phyloP scores from a whole-genome alignment of 1,139 yeast genomes.

The Debaryomycetaceae sp. region DNA sequence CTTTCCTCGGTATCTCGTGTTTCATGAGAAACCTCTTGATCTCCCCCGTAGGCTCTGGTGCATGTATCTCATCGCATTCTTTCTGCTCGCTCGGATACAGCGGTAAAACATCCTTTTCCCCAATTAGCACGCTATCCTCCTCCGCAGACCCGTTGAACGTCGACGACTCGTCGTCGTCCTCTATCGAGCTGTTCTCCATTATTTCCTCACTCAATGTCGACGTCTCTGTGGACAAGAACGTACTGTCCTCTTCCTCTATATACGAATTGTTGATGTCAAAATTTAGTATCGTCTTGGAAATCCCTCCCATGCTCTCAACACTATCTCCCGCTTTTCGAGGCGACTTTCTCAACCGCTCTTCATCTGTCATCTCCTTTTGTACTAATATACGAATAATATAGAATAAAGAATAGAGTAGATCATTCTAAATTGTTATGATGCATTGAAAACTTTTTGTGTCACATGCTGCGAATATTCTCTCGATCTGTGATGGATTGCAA shows the following conservation, averaged over 20 bases:
- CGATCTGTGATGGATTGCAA: background rate
- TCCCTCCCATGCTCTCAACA: background rate
- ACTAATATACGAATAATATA: background rate
- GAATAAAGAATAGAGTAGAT: background rate
- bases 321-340: slow-evolving; percentile 7
- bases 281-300: slow-evolving; percentile 16
- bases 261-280: slow-evolving; percentile 30
- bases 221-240: slow-evolving; percentile 28
- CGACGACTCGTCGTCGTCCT: slow-evolving; percentile 6
- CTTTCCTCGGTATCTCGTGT: slow-evolving; percentile 86
- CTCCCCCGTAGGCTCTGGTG: background rate
- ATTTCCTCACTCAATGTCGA: slow-evolving; percentile 15
- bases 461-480: background rate
- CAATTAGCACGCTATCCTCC: background rate
- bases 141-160: slow-evolving; percentile 4
- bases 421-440: background rate
- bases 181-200: slow-evolving; percentile 12
- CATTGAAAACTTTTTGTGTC: background rate
- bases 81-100: background rate
- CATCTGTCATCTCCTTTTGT: background rate
- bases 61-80: background rate
- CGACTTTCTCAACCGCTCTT: slow-evolving; percentile 5
- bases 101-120: background rate
- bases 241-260: slow-evolving; percentile 37
- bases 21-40: slow-evolving; percentile 49